Base-by-base conservation (phyloP, 768 basidiomycete genomes). In the Agrocybe praecox region DNA sequence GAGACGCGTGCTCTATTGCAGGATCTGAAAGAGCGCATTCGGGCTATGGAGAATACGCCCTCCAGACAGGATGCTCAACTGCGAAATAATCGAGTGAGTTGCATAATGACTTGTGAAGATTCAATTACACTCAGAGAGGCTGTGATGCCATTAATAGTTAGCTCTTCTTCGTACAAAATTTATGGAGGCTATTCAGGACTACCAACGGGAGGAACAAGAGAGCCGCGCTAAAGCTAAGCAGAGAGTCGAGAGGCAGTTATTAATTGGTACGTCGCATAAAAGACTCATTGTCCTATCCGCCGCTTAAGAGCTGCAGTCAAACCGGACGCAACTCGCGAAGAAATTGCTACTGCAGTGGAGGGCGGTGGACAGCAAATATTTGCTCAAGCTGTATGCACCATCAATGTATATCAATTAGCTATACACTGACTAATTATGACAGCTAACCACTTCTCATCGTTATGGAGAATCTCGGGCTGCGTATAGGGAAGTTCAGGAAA, bases 401-500 rank as follows among this genome's bases (percentile, higher is more conserved):
- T 14, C 33, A 42, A 29, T 34, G 67, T 52, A 9, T 11, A 24
- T 40, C 36, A 45, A 46, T 45, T 33, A 43, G 29, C 19, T n/a
- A 26, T 2, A 21, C 33, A 46, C 23, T 49, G 19, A 32, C 12
- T 15, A 55, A 54, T 42, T 32, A 17, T 18, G 9, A 9, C 58
- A 93, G 92, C 76, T 95, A 44, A 81, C 88, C 42, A 79, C 79
- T 24, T 90, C 91, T n/a, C 86, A 83, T 49, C 84, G 86, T n/a
- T 93, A 92, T 69, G 91, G 87, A 29, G 89, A 92, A 62, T 87
- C 92, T 15, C 79, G 92, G 46, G 81, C 83, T 44, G 94, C 91
- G 0, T 93, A 89, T 70, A 81, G 85, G 49, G 95, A 97, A 72
- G 94, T 95, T 0, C 95, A 96, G 68, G 86, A 90, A 56, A 83